Evolutionary conservation across 306 rosid genomes (phyloP), one percentile per base, ranked within the genome.

Genomic region (Medicago arabica): DNA sequence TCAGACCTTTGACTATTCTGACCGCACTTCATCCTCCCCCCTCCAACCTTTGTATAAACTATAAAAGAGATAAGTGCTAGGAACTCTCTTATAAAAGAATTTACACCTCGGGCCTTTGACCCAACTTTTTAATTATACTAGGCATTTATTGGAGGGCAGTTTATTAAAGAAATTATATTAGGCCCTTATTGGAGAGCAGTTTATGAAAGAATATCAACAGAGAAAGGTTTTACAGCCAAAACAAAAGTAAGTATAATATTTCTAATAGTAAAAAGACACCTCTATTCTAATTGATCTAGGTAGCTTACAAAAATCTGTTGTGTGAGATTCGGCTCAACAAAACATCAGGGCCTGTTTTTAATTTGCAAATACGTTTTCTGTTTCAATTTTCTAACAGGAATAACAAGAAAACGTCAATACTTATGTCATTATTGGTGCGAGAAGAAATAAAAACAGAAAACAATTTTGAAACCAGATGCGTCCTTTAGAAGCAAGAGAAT

Each of bases 211-310:
- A 50, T 19, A 50, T 53, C 59, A 17, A 53, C 59, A 17, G 17
- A 53, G 59, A 53, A 53, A 53, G 23, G 60, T 54, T 54, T 53
- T 53, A 5, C 36, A 5, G 38, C 38, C 38, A 34, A 34, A 34
- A 34, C 7, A 34, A 34, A 34, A 34, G 38, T 34, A 5, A 34
- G 5, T 34, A 6, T 34, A 34, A 34, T 34, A 34, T 34, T 34
- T 34, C 38, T 34, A 34, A 34, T 1, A 5, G 38, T 34, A 34
- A 34, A 34, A 34, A 34, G 38, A 34, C 38, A 19, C 69, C 81
- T 19, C 74, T 47, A 34, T 43, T 62, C 59, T 44, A 72, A 47
- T 71, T 71, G 71, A 50, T 76, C 61, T 59, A 65, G 44, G 67
- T 59, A 55, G 72, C 72, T 25, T 18, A 50, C 44, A 21, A 58